These are phyloP conservation scores for Kwoniella sp. DNA, from an alignment of 768 basidiomycete genomes.

Conservation along the genomic window DNA sequence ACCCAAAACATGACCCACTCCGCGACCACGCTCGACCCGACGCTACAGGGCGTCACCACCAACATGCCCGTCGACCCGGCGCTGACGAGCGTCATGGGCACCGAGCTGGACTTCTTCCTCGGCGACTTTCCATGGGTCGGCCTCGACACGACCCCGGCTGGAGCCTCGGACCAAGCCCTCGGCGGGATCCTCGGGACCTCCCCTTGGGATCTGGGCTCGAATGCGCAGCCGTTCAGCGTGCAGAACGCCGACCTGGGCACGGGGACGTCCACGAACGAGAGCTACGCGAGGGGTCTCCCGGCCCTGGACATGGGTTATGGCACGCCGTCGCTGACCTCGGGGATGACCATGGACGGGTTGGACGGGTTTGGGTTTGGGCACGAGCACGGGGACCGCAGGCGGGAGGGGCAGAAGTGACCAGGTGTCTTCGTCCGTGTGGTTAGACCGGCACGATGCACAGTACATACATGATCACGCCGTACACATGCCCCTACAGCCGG, in stretches of 20 bases:
- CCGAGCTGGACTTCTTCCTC: constrained; percentile 18
- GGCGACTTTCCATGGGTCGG: constrained; percentile 24
- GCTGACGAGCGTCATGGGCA: constrained; percentile 2
- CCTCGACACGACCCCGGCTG: neutral
- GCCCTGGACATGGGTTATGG: too few species aligned
- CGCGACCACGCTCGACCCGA: neutral
- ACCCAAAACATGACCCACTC: neutral
- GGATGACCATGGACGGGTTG: too few species aligned
- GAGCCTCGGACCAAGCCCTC: neutral
- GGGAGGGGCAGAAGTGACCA: neutral
- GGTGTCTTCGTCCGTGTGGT: too few species aligned
- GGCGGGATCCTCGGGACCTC: too few species aligned
- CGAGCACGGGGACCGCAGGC: neutral
- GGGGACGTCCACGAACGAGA: too few species aligned
- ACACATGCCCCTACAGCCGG: neutral
- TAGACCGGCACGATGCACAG: too few species aligned
- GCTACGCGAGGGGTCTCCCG: too few species aligned
- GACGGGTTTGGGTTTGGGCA: too few species aligned
- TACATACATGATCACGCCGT: neutral
- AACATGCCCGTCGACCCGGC: constrained; percentile 15
- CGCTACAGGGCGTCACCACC: neutral
- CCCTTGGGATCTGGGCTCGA: too few species aligned
- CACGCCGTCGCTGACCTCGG: too few species aligned
- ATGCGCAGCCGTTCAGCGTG: too few species aligned
- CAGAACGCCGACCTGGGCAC: too few species aligned